These are phyloP conservation scores for Sugiyamaella novakii DNA, from an alignment of 1,139 yeast genomes.

Conservation along the genomic window DNA sequence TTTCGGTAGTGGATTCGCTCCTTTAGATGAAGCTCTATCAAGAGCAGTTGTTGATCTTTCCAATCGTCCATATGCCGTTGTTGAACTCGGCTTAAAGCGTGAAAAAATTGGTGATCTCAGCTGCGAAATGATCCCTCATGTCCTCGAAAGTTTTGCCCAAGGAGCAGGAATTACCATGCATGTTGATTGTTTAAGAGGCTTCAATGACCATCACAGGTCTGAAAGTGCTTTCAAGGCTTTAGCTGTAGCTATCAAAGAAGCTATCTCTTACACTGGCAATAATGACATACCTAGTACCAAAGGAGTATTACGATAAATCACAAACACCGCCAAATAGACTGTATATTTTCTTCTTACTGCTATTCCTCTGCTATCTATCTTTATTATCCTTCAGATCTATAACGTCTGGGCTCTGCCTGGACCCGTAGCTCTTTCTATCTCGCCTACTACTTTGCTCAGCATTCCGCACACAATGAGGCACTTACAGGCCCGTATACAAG, in stretches of 20 bases:
- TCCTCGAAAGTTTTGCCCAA: constrained; percentile 89
- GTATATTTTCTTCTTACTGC: no score
- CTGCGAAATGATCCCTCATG: constrained; percentile 97
- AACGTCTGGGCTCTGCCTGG: no score
- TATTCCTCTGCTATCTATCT: no score
- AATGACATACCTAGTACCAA: constrained; percentile 95
- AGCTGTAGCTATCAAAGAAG: constrained; percentile 88
- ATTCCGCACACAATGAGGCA: no score
- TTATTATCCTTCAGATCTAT: no score
- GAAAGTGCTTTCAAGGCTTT: constrained; percentile 95
- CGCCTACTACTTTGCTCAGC: no score
- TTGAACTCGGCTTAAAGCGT: constrained; percentile 85
- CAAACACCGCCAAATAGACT: not conserved
- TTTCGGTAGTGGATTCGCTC: constrained; percentile 94
- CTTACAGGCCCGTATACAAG: no score
- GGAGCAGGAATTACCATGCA: constrained; percentile 89
- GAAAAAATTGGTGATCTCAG: constrained; percentile 92
- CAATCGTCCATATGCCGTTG: constrained; percentile 87
- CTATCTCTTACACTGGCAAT: constrained; percentile 78
- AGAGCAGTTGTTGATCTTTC: constrained; percentile 94
- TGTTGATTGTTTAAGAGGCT: constrained; percentile 90
- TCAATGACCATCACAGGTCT: constrained; percentile 93
- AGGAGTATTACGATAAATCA: constrained; percentile 63
- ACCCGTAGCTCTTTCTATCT: no score
- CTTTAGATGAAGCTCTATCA: constrained; percentile 91